A percentile compares a stretch with the other conserved stretches of the same genome.
Evolutionary conservation across 208 protist species (phyloP).

Genomic region (Leishmania tarentolae): DNA sequence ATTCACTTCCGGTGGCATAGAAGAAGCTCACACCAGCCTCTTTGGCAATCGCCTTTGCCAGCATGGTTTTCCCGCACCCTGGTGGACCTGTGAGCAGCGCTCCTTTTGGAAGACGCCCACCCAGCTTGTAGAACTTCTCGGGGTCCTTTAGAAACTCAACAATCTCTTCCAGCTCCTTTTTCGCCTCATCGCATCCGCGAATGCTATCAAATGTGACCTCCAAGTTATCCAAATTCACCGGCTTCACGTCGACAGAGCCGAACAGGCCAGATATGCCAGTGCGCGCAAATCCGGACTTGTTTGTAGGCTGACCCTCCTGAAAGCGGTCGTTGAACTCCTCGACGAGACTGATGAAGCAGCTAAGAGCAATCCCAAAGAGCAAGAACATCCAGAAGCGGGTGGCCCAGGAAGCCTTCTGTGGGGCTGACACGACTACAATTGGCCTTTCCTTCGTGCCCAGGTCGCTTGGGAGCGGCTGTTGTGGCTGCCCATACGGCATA

Average conservation of each 20-base stretch:
- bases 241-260: slow-evolving; percentile 57
- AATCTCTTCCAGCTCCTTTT: slow-evolving; percentile 92
- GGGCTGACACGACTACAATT: slow-evolving; percentile 76
- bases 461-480: slow-evolving; percentile 37
- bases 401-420: slow-evolving; percentile 67
- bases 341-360: slow-evolving; percentile 53
- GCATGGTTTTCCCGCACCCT: slow-evolving; percentile 97
- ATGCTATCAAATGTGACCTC: slow-evolving; percentile 89
- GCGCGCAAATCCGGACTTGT: slow-evolving; percentile 33
- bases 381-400: slow-evolving; percentile 68
- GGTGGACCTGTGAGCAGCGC: slow-evolving; percentile 97
- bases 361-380: slow-evolving; percentile 78
- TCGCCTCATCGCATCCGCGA: slow-evolving; percentile 91
- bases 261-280: slow-evolving; percentile 45
- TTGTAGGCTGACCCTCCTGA: slow-evolving; percentile 34
- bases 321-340: slow-evolving; percentile 33
- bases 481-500: slow-evolving; percentile 15
- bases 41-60: slow-evolving; percentile 94
- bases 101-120: slow-evolving; percentile 96
- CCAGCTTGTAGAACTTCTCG: slow-evolving; percentile 92
- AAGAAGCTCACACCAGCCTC: slow-evolving; percentile 97
- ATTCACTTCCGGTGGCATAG: slow-evolving; percentile 94
- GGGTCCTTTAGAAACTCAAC: slow-evolving; percentile 96
- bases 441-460: slow-evolving; percentile 80
- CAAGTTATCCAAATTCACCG: slow-evolving; percentile 79